These are phyloP conservation scores for bread wheat (Triticum aestivum) DNA, from an alignment of 176 grass and related monocot genomes.

Conservation along the genomic window DNA sequence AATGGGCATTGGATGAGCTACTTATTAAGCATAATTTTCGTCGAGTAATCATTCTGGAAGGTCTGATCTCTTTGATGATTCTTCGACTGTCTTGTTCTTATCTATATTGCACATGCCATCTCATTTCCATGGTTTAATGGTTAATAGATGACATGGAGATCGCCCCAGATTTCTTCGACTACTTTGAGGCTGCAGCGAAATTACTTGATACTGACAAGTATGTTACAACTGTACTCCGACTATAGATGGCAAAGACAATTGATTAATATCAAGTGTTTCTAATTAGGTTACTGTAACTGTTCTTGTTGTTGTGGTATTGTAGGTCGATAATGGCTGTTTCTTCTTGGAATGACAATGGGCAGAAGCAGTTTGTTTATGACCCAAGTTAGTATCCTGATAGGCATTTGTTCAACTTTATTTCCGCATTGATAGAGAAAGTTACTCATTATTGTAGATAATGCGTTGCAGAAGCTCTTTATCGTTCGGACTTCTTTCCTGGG, in stretches of 20 bases:
- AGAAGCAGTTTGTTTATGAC: conserved; percentile 87
- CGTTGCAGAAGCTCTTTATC: conserved; percentile 82
- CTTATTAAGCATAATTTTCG: conserved; percentile 73
- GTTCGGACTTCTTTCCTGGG: conserved; percentile 98
- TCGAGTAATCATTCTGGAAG: conserved; percentile 98
- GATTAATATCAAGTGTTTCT: too few relatives aligned
- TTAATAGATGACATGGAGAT: too few relatives aligned
- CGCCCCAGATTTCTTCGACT: too few relatives aligned
- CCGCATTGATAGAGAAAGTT: conserved; percentile 26
- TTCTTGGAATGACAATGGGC: conserved; percentile 99
- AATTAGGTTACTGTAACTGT: too few relatives aligned
- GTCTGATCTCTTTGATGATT: conserved; percentile 43
- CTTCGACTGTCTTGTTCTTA: conserved; percentile 28
- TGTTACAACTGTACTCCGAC: too few relatives aligned
- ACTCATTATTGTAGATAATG: conserved; percentile 37
- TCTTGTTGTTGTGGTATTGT: conserved; percentile 13
- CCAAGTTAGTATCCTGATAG: conserved; percentile 61
- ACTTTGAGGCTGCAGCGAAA: too few relatives aligned
- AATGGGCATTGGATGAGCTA: conserved; percentile 93
- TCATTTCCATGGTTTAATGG: too few relatives aligned
- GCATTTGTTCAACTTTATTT: neutral
- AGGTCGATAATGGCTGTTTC: conserved; percentile 99
- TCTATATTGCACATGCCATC: too few relatives aligned
- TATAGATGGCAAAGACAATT: too few relatives aligned
- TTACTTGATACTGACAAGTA: too few relatives aligned